These are phyloP conservation scores for Hibiscus tridactylites DNA, from an alignment of 345 rosid species.

Conservation along the genomic window DNA sequence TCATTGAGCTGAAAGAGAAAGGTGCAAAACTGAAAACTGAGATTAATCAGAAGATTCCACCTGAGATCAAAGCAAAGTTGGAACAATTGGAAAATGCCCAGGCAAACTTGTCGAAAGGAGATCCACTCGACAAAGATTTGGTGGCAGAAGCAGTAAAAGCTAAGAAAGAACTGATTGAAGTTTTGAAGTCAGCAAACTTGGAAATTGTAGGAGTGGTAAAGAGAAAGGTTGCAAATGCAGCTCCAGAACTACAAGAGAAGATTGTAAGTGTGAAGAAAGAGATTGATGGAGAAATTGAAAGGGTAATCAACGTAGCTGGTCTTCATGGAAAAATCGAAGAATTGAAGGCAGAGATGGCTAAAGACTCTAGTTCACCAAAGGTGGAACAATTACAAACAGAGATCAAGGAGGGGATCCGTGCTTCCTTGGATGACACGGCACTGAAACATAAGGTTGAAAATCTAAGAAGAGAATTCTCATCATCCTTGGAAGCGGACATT, in stretches of 20 bases:
- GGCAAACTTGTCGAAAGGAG: conserved; percentile 23
- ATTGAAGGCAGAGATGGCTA: conserved; percentile 24
- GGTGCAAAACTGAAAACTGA: conserved; percentile 27
- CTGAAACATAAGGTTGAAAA: conserved; percentile 33
- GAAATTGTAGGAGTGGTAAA: conserved; percentile 24
- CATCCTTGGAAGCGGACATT: conserved; percentile 7
- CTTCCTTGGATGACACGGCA: conserved; percentile 19
- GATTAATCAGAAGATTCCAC: conserved; percentile 26
- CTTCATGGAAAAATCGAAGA: conserved; percentile 23
- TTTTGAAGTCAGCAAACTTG: conserved; percentile 25
- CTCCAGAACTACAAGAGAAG: conserved; percentile 21
- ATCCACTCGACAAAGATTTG: conserved; percentile 20
- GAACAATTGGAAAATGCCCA: conserved; percentile 20
- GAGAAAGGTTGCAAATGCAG: conserved; percentile 18
- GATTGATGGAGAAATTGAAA: conserved; percentile 23
- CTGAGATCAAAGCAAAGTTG: conserved; percentile 26
- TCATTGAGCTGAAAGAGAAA: conserved; percentile 33
- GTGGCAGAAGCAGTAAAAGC: conserved; percentile 18
- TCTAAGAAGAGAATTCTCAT: conserved; percentile 13
- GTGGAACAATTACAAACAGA: conserved; percentile 21
- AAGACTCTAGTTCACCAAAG: conserved; percentile 21
- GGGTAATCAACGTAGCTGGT: conserved; percentile 20
- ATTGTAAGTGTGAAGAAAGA: conserved; percentile 22
- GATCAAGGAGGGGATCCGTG: conserved; percentile 21
- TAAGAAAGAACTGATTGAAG: conserved; percentile 23